A percentile compares a stretch with the other conserved stretches of the same genome.
phyloP scores from a whole-genome alignment of 495 filamentous ascomycete genomes.

The Umbilicaria muhlenbergii region DNA sequence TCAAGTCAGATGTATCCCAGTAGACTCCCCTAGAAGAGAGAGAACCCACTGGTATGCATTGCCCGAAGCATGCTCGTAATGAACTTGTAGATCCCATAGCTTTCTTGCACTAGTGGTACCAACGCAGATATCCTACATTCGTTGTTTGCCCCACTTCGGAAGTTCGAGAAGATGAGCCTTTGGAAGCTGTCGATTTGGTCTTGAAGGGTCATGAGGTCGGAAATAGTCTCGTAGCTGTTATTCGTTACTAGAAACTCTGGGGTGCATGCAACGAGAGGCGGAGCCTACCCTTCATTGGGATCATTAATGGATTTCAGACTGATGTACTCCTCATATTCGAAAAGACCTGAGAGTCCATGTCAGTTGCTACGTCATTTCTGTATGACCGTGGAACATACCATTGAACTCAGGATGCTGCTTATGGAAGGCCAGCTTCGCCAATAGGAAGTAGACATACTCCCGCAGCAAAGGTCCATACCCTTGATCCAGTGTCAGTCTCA shows the following conservation, averaged over 20 bases:
- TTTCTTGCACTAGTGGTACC: slow-evolving; percentile 89
- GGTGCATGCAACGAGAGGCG: not conserved
- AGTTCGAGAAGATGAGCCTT: slow-evolving; percentile 94
- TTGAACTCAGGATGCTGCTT: slow-evolving; percentile 96
- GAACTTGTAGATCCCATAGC: slow-evolving; percentile 96
- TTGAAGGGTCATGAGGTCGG: slow-evolving; percentile 88
- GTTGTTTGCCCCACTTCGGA: slow-evolving; percentile 78
- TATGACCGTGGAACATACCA: slow-evolving; percentile 31
- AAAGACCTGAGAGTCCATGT: slow-evolving; percentile 40
- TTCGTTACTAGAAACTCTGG: slow-evolving; percentile 9
- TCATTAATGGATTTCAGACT: slow-evolving; percentile 96
- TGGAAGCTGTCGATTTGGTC: slow-evolving; percentile 98
- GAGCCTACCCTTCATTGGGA: slow-evolving; percentile 71
- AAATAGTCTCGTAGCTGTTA: slow-evolving; percentile 78
- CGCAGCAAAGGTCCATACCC: slow-evolving; percentile 85
- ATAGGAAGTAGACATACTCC: slow-evolving; percentile 89
- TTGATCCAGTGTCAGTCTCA: slow-evolving; percentile 17
- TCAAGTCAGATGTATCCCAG: slow-evolving; percentile 3
- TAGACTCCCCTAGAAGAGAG: not conserved
- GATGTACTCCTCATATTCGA: slow-evolving; percentile 98
- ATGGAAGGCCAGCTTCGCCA: slow-evolving; percentile 88
- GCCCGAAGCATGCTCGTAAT: slow-evolving; percentile 88
- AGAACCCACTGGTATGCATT: slow-evolving; percentile 77
- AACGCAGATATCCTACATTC: slow-evolving; percentile 92
- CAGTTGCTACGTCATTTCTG: not conserved